Conservation (phyloP, 2,329 filamentous ascomycete genomes). For the Epichloe sp. region DNA sequence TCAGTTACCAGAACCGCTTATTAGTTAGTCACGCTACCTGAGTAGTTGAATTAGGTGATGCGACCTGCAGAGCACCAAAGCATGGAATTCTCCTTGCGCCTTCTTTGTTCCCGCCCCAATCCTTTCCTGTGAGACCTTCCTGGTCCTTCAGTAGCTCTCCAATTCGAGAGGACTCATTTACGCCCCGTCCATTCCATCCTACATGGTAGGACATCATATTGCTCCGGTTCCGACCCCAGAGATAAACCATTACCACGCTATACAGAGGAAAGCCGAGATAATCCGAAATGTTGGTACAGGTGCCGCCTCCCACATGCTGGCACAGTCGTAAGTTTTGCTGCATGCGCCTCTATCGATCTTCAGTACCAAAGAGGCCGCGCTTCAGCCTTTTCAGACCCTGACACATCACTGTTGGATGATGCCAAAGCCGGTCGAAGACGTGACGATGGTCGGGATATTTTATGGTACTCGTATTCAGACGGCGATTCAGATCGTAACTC, state of each 20-base stretch:
- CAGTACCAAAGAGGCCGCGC: slow-evolving; percentile 1
- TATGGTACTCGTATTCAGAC: slow-evolving; percentile 4
- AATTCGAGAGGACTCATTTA: no score
- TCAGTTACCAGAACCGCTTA: slow-evolving; percentile 1
- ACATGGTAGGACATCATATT: not conserved
- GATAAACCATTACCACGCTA: not conserved
- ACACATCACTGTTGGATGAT: not conserved
- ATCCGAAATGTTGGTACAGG: not conserved
- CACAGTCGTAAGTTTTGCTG: not conserved
- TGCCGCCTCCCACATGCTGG: not conserved
- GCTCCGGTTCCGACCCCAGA: not conserved
- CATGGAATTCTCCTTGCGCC: not conserved
- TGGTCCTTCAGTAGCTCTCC: not conserved
- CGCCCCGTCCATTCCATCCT: not conserved
- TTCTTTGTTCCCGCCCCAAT: no score
- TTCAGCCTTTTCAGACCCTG: not conserved
- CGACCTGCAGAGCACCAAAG: no score
- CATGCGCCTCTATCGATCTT: not conserved
- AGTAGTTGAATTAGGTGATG: no score
- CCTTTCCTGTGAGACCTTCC: not conserved
- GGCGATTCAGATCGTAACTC: slow-evolving; percentile 13
- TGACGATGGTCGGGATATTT: slow-evolving; percentile 6
- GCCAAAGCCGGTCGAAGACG: slow-evolving; percentile 1
- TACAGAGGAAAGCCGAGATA: not conserved
- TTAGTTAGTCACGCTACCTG: not conserved